These are phyloP conservation scores for Purpureocillium lavendulum DNA, from an alignment of 2,329 filamentous ascomycete genomes.

Conservation along the genomic window DNA sequence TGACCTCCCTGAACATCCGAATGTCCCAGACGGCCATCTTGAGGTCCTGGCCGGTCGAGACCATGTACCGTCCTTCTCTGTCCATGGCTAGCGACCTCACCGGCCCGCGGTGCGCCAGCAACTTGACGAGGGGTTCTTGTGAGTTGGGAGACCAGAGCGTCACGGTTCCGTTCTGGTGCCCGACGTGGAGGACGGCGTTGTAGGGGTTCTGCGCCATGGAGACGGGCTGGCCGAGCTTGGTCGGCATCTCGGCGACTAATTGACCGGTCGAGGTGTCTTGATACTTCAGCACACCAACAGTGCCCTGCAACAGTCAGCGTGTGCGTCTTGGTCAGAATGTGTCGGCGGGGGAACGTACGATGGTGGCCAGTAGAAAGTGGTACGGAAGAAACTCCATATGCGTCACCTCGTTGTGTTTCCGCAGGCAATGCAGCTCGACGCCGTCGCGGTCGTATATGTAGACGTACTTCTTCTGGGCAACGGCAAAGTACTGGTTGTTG, in stretches of 20 bases:
- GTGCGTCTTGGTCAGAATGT: neutral
- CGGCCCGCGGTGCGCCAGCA: slow-evolving; percentile 82
- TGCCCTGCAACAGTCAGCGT: slow-evolving; percentile 39
- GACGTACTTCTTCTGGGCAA: slow-evolving; percentile 91
- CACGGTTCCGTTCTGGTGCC: slow-evolving; percentile 91
- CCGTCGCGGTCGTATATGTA: slow-evolving; percentile 94
- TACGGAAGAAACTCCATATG: slow-evolving; percentile 96
- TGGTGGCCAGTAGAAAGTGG: slow-evolving; percentile 84
- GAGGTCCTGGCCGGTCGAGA: slow-evolving; percentile 79
- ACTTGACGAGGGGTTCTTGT: slow-evolving; percentile 77
- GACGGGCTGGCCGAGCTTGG: slow-evolving; percentile 74
- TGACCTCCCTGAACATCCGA: slow-evolving; percentile 85
- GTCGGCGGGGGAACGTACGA: slow-evolving; percentile 44
- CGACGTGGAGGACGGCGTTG: slow-evolving; percentile 86
- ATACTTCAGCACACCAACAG: slow-evolving; percentile 81
- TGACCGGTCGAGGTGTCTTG: slow-evolving; percentile 93
- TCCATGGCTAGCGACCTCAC: slow-evolving; percentile 81
- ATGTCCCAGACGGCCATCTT: slow-evolving; percentile 97
- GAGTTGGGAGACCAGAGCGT: slow-evolving; percentile 95
- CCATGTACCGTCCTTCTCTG: slow-evolving; percentile 90
- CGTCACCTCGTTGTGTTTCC: slow-evolving; percentile 82
- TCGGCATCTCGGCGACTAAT: slow-evolving; percentile 77
- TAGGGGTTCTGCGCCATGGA: slow-evolving; percentile 81
- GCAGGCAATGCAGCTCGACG: slow-evolving; percentile 84
- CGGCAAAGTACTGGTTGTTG: slow-evolving; percentile 90